Evolutionary conservation across 2,329 filamentous ascomycete species (phyloP).

Genomic region (Daldinia sp.): DNA sequence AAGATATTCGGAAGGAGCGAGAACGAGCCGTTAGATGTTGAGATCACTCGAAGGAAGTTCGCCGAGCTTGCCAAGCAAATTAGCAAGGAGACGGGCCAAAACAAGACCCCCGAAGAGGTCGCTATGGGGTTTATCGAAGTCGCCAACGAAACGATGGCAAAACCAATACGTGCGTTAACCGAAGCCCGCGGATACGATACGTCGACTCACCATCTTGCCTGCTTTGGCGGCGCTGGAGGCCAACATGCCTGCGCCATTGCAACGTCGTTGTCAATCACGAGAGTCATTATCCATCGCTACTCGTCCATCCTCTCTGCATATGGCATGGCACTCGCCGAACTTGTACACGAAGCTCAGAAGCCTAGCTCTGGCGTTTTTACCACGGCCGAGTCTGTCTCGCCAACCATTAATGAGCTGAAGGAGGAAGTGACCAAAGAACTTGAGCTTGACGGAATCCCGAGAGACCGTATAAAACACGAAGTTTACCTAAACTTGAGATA

Average conservation of each 20-base stretch:
- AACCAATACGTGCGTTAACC: constrained; percentile 88
- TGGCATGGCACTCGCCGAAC: constrained; percentile 91
- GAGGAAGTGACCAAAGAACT: constrained; percentile 88
- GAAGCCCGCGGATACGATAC: constrained; percentile 94
- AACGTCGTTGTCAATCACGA: constrained; percentile 82
- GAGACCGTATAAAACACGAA: constrained; percentile 57
- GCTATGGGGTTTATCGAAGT: constrained; percentile 90
- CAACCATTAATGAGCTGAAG: constrained; percentile 69
- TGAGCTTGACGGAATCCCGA: constrained; percentile 82
- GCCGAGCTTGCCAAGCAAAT: constrained; percentile 81
- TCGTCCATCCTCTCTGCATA: constrained; percentile 91
- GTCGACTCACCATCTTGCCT: constrained; percentile 86
- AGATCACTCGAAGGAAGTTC: constrained; percentile 76
- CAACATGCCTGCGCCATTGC: constrained; percentile 92
- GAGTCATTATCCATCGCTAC: constrained; percentile 87
- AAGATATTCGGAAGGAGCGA: constrained; percentile 94
- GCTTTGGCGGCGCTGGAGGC: constrained; percentile 91
- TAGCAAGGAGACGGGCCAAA: constrained; percentile 77
- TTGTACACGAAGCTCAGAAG: constrained; percentile 90
- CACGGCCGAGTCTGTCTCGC: constrained; percentile 1
- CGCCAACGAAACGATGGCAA: constrained; percentile 90
- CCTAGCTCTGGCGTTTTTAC: constrained; percentile 68
- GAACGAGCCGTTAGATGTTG: constrained; percentile 80
- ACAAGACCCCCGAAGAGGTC: constrained; percentile 83
- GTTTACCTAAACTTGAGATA: constrained; percentile 91